Conservation (phyloP, 2,329 filamentous ascomycete genomes). For the Arthrobotrys musiformis region DNA sequence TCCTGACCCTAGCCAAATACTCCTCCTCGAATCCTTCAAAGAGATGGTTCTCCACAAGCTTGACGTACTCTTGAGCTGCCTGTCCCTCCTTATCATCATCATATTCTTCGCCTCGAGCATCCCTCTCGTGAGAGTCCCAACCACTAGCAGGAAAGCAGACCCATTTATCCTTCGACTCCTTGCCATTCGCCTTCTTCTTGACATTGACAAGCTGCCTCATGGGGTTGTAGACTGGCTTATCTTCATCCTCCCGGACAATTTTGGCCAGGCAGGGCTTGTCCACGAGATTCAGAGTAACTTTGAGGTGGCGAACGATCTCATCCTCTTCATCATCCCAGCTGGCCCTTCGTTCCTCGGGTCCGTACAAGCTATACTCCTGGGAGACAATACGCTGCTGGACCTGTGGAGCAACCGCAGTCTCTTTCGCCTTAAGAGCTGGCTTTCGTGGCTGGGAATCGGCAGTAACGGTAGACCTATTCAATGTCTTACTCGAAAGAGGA, state of each 20-base stretch:
- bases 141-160: neutral
- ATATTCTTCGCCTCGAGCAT: neutral
- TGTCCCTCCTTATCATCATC: neutral
- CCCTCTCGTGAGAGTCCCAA: neutral
- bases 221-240: neutral
- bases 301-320: neutral
- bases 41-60: neutral
- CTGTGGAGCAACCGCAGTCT: neutral
- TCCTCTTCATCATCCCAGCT: neutral
- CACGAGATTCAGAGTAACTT: neutral
- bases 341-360: neutral
- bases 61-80: neutral
- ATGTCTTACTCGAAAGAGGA: neutral
- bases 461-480: neutral
- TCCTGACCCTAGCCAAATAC: neutral
- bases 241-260: neutral
- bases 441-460: neutral
- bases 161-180: neutral
- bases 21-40: neutral
- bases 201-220: conserved; percentile 1
- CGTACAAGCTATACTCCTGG: neutral
- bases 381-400: neutral
- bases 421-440: neutral
- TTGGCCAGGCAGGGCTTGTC: neutral
- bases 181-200: too few species aligned